These are phyloP conservation scores for Colletotrichum zoysiae DNA, from an alignment of 2,329 filamentous ascomycete species.

Conservation along the genomic window DNA sequence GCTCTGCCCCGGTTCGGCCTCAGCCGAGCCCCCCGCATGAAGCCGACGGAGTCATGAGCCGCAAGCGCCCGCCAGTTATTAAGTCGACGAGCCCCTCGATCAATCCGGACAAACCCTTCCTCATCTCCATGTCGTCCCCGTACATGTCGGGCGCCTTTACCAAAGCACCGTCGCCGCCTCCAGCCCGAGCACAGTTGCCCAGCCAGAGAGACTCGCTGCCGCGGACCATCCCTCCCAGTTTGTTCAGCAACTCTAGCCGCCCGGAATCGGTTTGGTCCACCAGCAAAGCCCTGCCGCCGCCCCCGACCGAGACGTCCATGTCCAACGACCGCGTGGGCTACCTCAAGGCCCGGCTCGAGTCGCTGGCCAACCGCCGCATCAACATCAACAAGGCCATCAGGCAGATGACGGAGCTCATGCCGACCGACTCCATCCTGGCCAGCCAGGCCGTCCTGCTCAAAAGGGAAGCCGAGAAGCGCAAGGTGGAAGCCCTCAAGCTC, in stretches of 20 bases:
- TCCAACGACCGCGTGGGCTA: conserved; percentile 74
- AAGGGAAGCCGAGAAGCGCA: conserved; percentile 70
- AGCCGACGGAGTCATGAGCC: conserved; percentile 54
- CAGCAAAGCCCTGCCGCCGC: conserved; percentile 71
- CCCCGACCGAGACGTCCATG: conserved; percentile 69
- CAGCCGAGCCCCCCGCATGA: conserved; percentile 53
- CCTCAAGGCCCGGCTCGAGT: conserved; percentile 74
- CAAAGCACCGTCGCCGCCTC: conserved; percentile 33
- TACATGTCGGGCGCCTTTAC: conserved; percentile 49
- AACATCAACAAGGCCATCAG: conserved; percentile 80
- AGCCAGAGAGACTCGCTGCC: conserved; percentile 33
- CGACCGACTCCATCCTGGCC: conserved; percentile 75
- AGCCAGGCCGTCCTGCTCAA: conserved; percentile 72
- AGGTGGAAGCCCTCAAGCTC: conserved; percentile 73
- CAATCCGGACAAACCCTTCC: conserved; percentile 46
- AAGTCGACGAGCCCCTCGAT: conserved; percentile 43
- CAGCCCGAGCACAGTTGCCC: conserved; percentile 36
- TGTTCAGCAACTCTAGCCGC: conserved; percentile 37
- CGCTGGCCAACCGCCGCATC: conserved; percentile 74
- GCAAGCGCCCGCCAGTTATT: conserved; percentile 52
- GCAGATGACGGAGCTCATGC: conserved; percentile 84
- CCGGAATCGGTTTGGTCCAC: conserved; percentile 52
- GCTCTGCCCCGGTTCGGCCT: conserved; percentile 54
- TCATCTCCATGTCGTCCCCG: conserved; percentile 52
- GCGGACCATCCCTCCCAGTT: conserved; percentile 19